These are phyloP conservation scores for Sphagnum magellanicum DNA, from an alignment of 228 moss, liverwort and hornwort genomes.

Conservation along the genomic window DNA sequence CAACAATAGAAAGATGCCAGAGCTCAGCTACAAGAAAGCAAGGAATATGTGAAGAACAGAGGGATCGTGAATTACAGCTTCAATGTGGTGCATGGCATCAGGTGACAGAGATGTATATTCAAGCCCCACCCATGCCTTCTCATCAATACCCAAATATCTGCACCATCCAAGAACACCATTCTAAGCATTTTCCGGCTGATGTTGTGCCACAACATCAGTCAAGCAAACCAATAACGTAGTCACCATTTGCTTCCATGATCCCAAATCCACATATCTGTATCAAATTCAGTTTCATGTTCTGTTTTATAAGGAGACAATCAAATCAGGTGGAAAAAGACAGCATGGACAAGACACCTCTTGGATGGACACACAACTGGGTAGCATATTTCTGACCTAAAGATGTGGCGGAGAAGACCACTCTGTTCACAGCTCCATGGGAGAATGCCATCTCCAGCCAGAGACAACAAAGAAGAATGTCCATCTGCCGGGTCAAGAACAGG, in stretches of 20 bases:
- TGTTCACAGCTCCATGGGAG: constrained; percentile 45
- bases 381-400: constrained; percentile 32
- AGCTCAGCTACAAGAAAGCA: too few relatives aligned
- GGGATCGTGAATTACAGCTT: constrained; percentile 34
- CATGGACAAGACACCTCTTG: too few relatives aligned
- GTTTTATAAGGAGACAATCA: too few relatives aligned
- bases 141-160: constrained; percentile 52
- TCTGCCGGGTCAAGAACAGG: constrained; percentile 12
- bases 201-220: neutral
- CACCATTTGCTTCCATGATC: too few relatives aligned
- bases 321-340: too few relatives aligned
- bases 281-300: too few relatives aligned
- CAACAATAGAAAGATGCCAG: too few relatives aligned
- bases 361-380: too few relatives aligned
- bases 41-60: too few relatives aligned
- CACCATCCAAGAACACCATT: constrained; percentile 6
- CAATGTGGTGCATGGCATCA: constrained; percentile 59
- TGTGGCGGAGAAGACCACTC: constrained; percentile 41
- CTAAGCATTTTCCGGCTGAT: neutral
- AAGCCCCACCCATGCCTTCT: constrained; percentile 62
- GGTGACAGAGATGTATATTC: constrained; percentile 53
- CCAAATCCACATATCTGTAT: too few relatives aligned
- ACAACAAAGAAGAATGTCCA: constrained; percentile 5
- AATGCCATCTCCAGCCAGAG: constrained; percentile 21
- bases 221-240: too few relatives aligned